Evolutionary conservation across 2,329 filamentous ascomycete genomes (phyloP), one percentile per base, ranked within the genome.

Genomic region (Tolypocladium album): DNA sequence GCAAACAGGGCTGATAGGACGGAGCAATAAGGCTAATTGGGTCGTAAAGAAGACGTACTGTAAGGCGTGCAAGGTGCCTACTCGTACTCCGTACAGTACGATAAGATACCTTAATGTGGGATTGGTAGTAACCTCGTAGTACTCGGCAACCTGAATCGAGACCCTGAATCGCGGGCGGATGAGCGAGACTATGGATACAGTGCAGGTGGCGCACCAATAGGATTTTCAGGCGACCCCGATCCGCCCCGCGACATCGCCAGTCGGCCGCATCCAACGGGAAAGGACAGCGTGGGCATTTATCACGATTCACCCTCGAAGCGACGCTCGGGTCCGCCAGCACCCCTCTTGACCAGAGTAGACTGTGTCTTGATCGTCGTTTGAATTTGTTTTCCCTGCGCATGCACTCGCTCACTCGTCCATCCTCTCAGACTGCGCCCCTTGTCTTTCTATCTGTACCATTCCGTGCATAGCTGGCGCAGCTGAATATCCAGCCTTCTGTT

Each of bases 251-350:
- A 4, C 11, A 52, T 52, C 47, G 47, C 47, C 45, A 17, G 45
- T 20, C 13, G 47, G 24, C 31, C 50, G 27, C 50, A 34, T 53
- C 50, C 50, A n/a, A 20, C 47, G 12, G 50, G 31, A 57, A 42
- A 57, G 55, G 55, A 57, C 55, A 56, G 55, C 55, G 55, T 56
- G 55, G 55, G 55, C 56, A 38, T 36, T 45, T 38, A 45, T 58
- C 40, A 13, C 56, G 50, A 9, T 20, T 31, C 45, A 20, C 36
- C 9, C 8, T 13, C 36, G 12, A 24, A 31, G 27, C 45, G 45
- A 17, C 24, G 45, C 45, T 50, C 24, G 17, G 24, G 13, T n/a
- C 17, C 27, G 27, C 47, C 27, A 34, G 17, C 27, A 12, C 20
- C 27, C 27, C 5, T 31, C 39, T 20, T n/a, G 4, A 20, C 27